A percentile compares a stretch with the other conserved stretches of the same genome.
phyloP scores from a whole-genome alignment of 805 yeast species.

The Yarrowia sp. region DNA sequence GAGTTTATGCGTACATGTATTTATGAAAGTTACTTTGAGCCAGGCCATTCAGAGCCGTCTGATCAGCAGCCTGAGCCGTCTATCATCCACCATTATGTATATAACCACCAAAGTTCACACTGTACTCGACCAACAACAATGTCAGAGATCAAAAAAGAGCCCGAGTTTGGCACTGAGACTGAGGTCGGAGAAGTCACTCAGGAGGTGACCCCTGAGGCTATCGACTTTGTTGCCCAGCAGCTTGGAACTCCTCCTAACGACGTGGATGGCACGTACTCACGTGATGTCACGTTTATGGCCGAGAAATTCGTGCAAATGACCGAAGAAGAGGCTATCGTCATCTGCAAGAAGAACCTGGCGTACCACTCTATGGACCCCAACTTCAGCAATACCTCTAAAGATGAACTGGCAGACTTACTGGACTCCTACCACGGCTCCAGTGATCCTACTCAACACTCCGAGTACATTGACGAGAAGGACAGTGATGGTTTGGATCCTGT shows the following conservation, averaged over 20 bases:
- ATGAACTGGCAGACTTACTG: not conserved
- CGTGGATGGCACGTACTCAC: not conserved
- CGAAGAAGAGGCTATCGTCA: not conserved
- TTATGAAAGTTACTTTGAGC: too few relatives aligned
- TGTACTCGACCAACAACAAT: too few relatives aligned
- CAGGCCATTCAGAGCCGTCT: too few relatives aligned
- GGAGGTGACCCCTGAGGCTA: not conserved
- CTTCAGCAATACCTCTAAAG: not conserved
- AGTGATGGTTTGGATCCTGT: not conserved
- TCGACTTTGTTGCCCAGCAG: not conserved
- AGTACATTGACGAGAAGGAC: not conserved
- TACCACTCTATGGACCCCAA: not conserved
- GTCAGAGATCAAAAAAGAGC: not conserved
- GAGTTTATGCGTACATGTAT: too few relatives aligned
- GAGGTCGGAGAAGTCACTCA: not conserved
- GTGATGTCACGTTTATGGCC: not conserved
- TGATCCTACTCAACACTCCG: not conserved
- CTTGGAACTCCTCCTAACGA: not conserved
- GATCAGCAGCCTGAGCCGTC: too few relatives aligned
- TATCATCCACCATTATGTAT: too few relatives aligned
- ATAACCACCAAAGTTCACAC: too few relatives aligned
- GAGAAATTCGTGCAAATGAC: not conserved
- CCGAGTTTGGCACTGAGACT: not conserved
- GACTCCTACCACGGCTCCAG: too few relatives aligned
- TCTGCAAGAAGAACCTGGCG: not conserved